Evolutionary conservation across 1,284 basidiomycete genomes (phyloP).

Genomic region (Moesziomyces antarcticus): DNA sequence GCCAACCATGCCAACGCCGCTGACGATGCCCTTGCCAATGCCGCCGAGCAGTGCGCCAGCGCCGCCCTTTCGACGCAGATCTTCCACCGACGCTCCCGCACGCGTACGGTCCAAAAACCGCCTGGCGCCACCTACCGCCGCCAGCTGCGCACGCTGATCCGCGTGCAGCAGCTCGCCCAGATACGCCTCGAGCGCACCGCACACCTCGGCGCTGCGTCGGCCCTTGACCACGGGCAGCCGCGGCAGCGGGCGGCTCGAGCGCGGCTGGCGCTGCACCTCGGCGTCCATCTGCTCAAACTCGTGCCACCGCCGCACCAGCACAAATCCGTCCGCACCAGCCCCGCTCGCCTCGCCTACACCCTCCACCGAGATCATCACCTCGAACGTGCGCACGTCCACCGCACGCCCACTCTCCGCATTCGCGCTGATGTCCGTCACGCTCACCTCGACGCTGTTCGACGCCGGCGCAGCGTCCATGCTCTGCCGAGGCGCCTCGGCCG

Average conservation of each 20-base stretch:
- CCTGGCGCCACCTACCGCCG: conserved; percentile 33
- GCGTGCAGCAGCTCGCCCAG: conserved; percentile 47
- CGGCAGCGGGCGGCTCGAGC: conserved; percentile 39
- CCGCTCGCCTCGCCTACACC: conserved; percentile 12
- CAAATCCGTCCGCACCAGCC: conserved; percentile 55
- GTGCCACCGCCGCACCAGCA: conserved; percentile 59
- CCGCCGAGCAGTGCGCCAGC: conserved; percentile 42
- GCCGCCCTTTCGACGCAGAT: conserved; percentile 21
- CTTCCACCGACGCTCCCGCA: conserved; percentile 50
- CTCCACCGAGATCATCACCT: conserved; percentile 65
- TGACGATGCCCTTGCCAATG: conserved; percentile 55
- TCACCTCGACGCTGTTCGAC: conserved; percentile 15
- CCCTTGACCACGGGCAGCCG: conserved; percentile 46
- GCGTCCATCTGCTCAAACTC: conserved; percentile 61
- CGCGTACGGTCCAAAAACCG: conserved; percentile 61
- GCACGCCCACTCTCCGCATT: conserved; percentile 47
- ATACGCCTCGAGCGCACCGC: conserved; percentile 52
- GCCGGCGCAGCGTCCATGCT: conserved; percentile 6
- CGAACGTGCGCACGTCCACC: conserved; percentile 53
- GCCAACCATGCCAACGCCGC: conserved; percentile 56
- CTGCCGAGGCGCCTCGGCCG: conserved; percentile 6
- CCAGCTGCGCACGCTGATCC: conserved; percentile 18
- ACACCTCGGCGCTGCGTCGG: conserved; percentile 44
- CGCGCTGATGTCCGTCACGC: conserved; percentile 58
- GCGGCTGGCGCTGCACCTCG: conserved; percentile 52